Evolutionary conservation across 1,284 basidiomycete genomes (phyloP), one percentile per base, ranked within the genome.

Genomic region (Pseudozyma flocculosa): DNA sequence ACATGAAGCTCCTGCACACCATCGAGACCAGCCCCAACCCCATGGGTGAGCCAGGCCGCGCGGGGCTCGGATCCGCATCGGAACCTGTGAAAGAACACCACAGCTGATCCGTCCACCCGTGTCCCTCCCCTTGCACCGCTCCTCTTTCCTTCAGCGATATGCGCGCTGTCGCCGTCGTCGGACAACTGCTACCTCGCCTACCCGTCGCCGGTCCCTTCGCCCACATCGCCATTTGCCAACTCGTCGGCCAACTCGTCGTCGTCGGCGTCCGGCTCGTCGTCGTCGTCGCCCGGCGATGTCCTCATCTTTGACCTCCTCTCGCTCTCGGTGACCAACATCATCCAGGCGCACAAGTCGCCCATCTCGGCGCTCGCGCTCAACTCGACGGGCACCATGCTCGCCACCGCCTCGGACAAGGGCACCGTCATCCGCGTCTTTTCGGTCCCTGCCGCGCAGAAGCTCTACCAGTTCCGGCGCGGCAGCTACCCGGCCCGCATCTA

Each of bases 11-110:
- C 29, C 80, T 96, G 40, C 94, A 97, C 78, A 95, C 96, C 43
- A 94, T 98, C 52, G 95, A 98, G 82, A 98, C 94, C 0, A 88
- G 89, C 15, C 86, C 90, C 0, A 98, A 98, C 78, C 91, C 93
- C 2, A 88, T 94, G 77, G 92, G 91, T 91, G 48, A 58, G 61
- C 38, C 17, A 32, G 4, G 8, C 39, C 10, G 10, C 14, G 19
- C 41, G 21, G 17, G 32, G n/a, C n/a, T n/a, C n/a, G n/a, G n/a
- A n/a, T n/a, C n/a, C n/a, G n/a, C n/a, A n/a, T n/a, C n/a, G n/a
- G n/a, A n/a, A n/a, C n/a, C n/a, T n/a, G n/a, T n/a, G n/a, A n/a
- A n/a, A n/a, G n/a, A n/a, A n/a, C n/a, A n/a, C n/a, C n/a, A n/a
- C n/a, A n/a, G n/a, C n/a, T n/a, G n/a, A n/a, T n/a, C n/a, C n/a